Conservation (phyloP, 23 red algal genomes). For the Chondrus crispus region DNA sequence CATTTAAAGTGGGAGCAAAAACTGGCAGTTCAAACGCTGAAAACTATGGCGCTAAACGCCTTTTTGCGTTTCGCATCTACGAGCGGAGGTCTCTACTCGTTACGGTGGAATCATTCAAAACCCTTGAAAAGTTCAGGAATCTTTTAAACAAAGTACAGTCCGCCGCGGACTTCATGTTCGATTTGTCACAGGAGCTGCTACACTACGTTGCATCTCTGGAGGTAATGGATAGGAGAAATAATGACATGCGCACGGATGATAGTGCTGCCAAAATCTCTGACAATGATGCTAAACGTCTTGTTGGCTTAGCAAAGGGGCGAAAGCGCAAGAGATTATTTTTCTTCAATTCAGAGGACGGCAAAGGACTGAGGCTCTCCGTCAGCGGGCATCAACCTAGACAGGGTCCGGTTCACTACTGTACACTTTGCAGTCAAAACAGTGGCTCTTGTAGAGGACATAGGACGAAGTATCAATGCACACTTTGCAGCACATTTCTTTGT, state of each 20-base stretch:
- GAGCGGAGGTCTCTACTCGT: background rate
- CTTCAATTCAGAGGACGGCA: background rate
- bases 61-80: background rate
- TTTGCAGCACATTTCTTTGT: background rate
- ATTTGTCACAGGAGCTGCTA: background rate
- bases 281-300: background rate
- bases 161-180: background rate
- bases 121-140: background rate
- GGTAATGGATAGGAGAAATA: background rate
- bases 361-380: background rate
- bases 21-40: background rate
- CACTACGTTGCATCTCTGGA: background rate
- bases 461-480: background rate
- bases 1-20: slow-evolving; percentile 13
- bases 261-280: background rate
- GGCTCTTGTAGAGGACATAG: background rate
- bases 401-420: background rate
- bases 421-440: background rate
- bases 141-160: background rate
- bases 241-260: background rate
- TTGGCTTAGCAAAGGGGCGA: background rate
- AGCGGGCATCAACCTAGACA: background rate
- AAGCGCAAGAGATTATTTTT: background rate
- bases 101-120: background rate
- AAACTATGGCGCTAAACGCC: background rate